Evolutionary conservation across 306 rosid species (phyloP).

Genomic region (Cotoneaster glaucophyllus): DNA sequence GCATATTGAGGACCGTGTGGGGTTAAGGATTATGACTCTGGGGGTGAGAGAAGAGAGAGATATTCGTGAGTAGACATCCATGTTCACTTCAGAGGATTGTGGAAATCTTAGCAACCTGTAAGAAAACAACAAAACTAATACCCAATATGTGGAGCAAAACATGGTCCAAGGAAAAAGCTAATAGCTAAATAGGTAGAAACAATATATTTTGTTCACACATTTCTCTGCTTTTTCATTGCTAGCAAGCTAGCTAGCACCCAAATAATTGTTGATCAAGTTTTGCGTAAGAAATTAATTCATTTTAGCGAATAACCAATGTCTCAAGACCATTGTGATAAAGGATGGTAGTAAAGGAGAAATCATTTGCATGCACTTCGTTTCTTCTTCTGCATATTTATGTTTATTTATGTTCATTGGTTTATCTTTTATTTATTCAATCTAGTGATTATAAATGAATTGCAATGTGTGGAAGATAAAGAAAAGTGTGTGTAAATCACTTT

Average conservation of each 20-base stretch:
- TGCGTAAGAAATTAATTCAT: not conserved
- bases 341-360: not conserved
- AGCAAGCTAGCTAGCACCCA: constrained; percentile 6
- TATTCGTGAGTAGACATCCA: constrained; percentile 14
- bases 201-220: constrained; percentile 14
- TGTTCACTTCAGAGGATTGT: constrained; percentile 18
- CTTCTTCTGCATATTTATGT: too few species aligned
- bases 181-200: constrained; percentile 1
- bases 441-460: not conserved
- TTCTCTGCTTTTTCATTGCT: constrained; percentile 22
- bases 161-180: constrained; percentile 14
- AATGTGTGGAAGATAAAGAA: not conserved
- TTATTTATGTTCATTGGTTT: not conserved
- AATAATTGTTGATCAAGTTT: not conserved
- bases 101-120: constrained; percentile 22
- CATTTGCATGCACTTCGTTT: not conserved
- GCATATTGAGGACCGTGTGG: constrained; percentile 9
- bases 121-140: constrained; percentile 20
- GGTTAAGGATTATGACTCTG: not conserved
- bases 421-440: too few species aligned
- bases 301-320: not conserved
- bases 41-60: not conserved
- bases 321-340: not conserved
- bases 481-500: not conserved
- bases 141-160: constrained; percentile 19